Evolutionary conservation across 129 eudicot genomes (phyloP), one percentile per base, ranked within the genome.

Genomic region (Saussurea involucrata): DNA sequence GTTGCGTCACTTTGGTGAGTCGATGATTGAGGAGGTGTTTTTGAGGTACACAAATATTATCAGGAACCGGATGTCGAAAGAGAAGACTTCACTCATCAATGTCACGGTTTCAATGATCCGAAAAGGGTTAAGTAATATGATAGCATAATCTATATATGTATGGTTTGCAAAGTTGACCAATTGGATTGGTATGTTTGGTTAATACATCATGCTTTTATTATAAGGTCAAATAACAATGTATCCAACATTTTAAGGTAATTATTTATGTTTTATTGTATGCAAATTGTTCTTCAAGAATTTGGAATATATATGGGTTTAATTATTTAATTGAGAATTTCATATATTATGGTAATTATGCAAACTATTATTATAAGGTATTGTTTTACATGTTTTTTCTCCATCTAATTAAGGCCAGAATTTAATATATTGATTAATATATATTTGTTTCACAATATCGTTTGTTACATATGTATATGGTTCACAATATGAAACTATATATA

Each of bases 1-100:
- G 32, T 80, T 27, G 4, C 76, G 76, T 69, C 96, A 90, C 24
- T 90, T 90, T 63, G 92, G 90, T 0, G 80, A 79, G 72, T 75
- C 80, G 4, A 29, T 87, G 6, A 79, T 90, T 2, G 90, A 87
- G 63, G 84, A 85, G 55, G 71, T 85, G 58, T 90, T 90, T 28
- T 25, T 20, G 31, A 87, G 86, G 78, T 90, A 83, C 74, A 32
- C 37, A 28, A 55, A 81, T 31, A 81, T 80, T 4, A 66, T 83
- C 32, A 70, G 65, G 15, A 76, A 80, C 61, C 24, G 74, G 5
- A 80, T 89, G 87, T 73, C 86, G 0, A 77, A 46, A 64, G 87
- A 87, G 78, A 85, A 77, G 18, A 60, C 87, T 10, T 53, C 67
- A 33, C 78, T 89, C 24, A 22, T 82, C 66, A 82, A 75, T 72